phyloP scores from a whole-genome alignment of 1,284 basidiomycete genomes.

The Sporisorium scitamineum region DNA sequence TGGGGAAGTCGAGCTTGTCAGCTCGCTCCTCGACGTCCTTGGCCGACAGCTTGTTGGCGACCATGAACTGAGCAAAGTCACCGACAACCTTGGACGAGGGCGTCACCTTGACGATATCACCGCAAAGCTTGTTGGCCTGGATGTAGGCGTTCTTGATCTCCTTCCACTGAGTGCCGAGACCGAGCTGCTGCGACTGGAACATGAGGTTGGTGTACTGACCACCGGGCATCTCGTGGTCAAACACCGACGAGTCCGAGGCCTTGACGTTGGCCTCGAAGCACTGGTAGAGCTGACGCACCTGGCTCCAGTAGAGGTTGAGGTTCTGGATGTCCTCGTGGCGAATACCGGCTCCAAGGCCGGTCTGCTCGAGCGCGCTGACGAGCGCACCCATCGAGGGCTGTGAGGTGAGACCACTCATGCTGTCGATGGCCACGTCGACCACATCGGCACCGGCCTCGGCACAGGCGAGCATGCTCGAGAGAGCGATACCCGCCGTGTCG shows the following conservation, averaged over 20 bases:
- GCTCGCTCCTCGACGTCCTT: conserved; percentile 88
- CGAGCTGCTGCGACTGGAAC: conserved; percentile 99
- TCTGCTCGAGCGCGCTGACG: conserved; percentile 94
- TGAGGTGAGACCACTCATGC: conserved; percentile 96
- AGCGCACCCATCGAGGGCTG: conserved; percentile 99
- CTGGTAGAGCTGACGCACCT: conserved; percentile 92
- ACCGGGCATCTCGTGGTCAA: conserved; percentile 99
- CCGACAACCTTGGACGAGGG: conserved; percentile 99
- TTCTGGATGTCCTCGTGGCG: conserved; percentile 97
- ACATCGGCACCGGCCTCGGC: conserved; percentile 97
- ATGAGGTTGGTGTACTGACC: conserved; percentile 75
- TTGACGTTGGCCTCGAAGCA: conserved; percentile 99
- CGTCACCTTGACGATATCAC: conserved; percentile 99
- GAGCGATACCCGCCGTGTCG: conserved; percentile 98
- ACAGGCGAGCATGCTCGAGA: conserved; percentile 94
- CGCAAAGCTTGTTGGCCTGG: conserved; percentile 77
- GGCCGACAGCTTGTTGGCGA: conserved; percentile 89
- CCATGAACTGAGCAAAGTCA: conserved; percentile 97
- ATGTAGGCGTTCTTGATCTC: conserved; percentile 99
- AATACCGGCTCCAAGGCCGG: conserved; percentile 92
- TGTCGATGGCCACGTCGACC: conserved; percentile 96
- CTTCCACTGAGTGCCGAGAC: conserved; percentile 96
- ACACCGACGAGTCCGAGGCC: conserved; percentile 86
- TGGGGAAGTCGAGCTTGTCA: conserved; percentile 96
- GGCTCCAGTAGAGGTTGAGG: conserved; percentile 97